phyloP scores from a whole-genome alignment of 2,329 filamentous ascomycete species.

The Claviceps capensis region DNA sequence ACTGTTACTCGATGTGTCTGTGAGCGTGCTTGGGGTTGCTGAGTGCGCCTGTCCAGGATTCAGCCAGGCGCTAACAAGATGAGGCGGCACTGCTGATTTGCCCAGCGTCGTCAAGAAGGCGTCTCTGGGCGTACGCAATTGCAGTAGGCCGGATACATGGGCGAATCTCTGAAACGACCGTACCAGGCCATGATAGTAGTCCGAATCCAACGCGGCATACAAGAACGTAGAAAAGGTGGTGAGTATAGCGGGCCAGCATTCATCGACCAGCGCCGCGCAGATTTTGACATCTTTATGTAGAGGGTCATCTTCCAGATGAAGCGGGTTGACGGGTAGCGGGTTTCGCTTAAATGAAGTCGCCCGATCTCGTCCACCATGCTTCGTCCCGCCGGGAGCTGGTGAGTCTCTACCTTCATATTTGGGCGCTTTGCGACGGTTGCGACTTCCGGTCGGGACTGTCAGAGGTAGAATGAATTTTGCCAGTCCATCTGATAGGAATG shows the following conservation, averaged over 20 bases:
- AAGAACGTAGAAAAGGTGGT: slow-evolving; percentile 93
- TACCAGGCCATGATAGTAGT: slow-evolving; percentile 87
- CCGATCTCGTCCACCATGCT: slow-evolving; percentile 34
- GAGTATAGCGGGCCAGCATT: slow-evolving; percentile 91
- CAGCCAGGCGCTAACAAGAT: slow-evolving; percentile 49
- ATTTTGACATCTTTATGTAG: slow-evolving; percentile 57
- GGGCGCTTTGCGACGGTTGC: slow-evolving; percentile 35
- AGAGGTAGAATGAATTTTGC: slow-evolving; percentile 88
- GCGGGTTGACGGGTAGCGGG: slow-evolving; percentile 70
- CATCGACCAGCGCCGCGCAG: slow-evolving; percentile 71
- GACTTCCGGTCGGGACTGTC: slow-evolving; percentile 62
- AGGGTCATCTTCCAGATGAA: slow-evolving; percentile 60
- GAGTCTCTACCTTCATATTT: slow-evolving; percentile 33
- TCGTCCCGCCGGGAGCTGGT: slow-evolving; percentile 18
- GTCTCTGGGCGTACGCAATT: slow-evolving; percentile 75
- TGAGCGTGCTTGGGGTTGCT: slow-evolving; percentile 27
- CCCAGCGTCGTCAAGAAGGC: slow-evolving; percentile 88
- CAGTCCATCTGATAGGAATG: slow-evolving; percentile 77
- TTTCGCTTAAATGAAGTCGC: slow-evolving; percentile 59
- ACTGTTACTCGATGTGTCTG: slow-evolving; percentile 34
- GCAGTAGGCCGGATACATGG: slow-evolving; percentile 80
- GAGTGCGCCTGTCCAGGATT: slow-evolving; percentile 33
- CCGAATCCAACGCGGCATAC: slow-evolving; percentile 79
- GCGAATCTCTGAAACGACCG: slow-evolving; percentile 90
- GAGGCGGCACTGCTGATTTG: slow-evolving; percentile 83